phyloP scores from a whole-genome alignment of 768 basidiomycete genomes.

The Rhodotorula babjevae region DNA sequence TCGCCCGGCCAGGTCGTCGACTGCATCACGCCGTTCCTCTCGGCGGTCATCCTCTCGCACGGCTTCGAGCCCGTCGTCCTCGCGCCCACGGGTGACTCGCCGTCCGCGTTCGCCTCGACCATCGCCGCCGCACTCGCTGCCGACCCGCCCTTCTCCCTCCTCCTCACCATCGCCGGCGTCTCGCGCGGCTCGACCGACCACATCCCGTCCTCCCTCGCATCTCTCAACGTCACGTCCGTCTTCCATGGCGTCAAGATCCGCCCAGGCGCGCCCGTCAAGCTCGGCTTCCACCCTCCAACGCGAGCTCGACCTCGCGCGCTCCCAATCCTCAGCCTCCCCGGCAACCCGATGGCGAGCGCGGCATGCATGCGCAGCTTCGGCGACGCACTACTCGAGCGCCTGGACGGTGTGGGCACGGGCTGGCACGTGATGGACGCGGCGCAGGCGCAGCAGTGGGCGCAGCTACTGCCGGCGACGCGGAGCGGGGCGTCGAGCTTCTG shows the following conservation, averaged over 20 bases:
- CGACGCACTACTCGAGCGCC: not conserved
- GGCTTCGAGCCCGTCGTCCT: conserved; percentile 5
- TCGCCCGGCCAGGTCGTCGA: conserved; percentile 12
- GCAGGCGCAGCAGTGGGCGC: not conserved
- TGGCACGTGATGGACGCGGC: not conserved
- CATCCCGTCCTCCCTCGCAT: not conserved
- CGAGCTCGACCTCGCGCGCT: not conserved
- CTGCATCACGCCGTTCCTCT: conserved; percentile 9
- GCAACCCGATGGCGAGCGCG: conserved; percentile 16
- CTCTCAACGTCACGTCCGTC: not conserved
- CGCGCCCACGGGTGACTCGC: not conserved
- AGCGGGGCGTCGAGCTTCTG: conserved; percentile 3
- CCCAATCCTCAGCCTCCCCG: conserved; percentile 7
- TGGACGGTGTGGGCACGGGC: not conserved
- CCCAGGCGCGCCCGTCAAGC: conserved; percentile 10
- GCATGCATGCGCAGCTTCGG: conserved; percentile 12
- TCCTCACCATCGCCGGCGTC: conserved; percentile 14
- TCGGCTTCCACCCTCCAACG: not conserved
- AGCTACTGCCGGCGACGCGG: not conserved
- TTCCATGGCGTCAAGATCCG: conserved; percentile 13
- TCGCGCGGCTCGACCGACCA: conserved; percentile 17
- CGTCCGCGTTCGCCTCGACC: not conserved
- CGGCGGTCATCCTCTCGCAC: not conserved
- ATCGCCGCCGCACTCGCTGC: conserved; percentile 8
- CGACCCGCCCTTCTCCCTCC: not conserved